A percentile compares a stretch with the other conserved stretches of the same genome.
These are phyloP conservation scores for Fusarium metavorans DNA, from an alignment of 2,329 filamentous ascomycete genomes.

Conservation along the genomic window DNA sequence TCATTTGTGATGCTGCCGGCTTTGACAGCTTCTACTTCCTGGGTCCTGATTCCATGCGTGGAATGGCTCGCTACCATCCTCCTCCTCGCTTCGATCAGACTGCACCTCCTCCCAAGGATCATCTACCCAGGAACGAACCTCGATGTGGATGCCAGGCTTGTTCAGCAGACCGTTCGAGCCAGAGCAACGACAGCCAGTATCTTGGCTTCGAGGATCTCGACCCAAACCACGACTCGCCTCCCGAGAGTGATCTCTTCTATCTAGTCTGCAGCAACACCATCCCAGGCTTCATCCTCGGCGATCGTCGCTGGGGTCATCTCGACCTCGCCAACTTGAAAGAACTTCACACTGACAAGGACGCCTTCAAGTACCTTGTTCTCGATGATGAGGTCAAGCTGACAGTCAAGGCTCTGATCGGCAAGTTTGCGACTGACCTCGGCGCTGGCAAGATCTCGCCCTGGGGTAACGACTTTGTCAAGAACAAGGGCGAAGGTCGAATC, in stretches of 20 bases:
- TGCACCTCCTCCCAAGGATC: constrained; percentile 45
- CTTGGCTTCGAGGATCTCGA: constrained; percentile 56
- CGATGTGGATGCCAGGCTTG: constrained; percentile 58
- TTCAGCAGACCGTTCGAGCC: constrained; percentile 26
- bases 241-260: constrained; percentile 58
- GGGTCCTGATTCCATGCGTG: constrained; percentile 39
- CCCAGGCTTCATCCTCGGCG: constrained; percentile 59
- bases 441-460: constrained; percentile 57
- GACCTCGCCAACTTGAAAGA: constrained; percentile 54
- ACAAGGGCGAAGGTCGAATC: constrained; percentile 63
- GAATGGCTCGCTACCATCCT: constrained; percentile 27
- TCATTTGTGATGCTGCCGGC: constrained; percentile 58
- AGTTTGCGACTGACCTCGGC: constrained; percentile 54
- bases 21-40: constrained; percentile 51
- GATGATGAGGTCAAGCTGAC: constrained; percentile 62
- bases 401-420: constrained; percentile 60
- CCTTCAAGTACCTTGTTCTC: constrained; percentile 63
- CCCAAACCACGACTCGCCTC: constrained; percentile 51
- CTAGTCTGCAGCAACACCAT: constrained; percentile 58
- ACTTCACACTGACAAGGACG: constrained; percentile 58
- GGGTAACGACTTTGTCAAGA: constrained; percentile 61
- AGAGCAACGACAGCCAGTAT: constrained; percentile 48
- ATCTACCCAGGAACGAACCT: constrained; percentile 55
- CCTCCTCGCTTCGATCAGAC: constrained; percentile 19
- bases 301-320: constrained; percentile 60